Percentiles rank a stretch among this genome's conserved stretches.
phyloP scores from a whole-genome alignment of 768 basidiomycete genomes.

The Termitomyces bulborhizus region DNA sequence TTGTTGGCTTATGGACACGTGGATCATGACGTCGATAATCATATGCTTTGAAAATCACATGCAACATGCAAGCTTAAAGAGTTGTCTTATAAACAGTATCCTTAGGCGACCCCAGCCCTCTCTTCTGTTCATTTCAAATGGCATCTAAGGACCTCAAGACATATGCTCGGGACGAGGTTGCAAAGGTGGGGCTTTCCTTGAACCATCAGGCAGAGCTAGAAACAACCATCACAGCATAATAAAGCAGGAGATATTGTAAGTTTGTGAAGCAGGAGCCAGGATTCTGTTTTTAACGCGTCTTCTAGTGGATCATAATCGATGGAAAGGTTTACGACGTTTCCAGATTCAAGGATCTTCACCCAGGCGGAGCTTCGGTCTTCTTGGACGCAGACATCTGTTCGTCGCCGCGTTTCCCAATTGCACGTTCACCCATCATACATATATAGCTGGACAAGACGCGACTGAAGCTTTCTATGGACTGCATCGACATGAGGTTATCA shows the following conservation, averaged over 20 bases:
- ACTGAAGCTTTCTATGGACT: slow-evolving; percentile 90
- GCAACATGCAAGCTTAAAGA: background rate
- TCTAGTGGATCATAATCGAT: slow-evolving; percentile 78
- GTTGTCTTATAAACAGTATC: no score
- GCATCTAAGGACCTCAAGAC: slow-evolving; percentile 28
- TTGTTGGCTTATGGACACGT: no score
- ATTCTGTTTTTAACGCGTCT: background rate
- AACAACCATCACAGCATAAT: slow-evolving; percentile 51
- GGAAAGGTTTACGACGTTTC: slow-evolving; percentile 81
- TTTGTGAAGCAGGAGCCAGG: background rate
- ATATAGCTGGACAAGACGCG: slow-evolving; percentile 79
- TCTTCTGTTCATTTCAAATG: slow-evolving; percentile 15
- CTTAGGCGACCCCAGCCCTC: no score
- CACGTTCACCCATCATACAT: background rate
- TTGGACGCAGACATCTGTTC: slow-evolving; percentile 69
- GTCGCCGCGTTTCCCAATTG: slow-evolving; percentile 16
- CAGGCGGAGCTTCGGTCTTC: slow-evolving; percentile 78
- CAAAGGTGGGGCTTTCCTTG: slow-evolving; percentile 25
- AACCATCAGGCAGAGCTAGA: background rate
- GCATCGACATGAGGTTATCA: slow-evolving; percentile 84
- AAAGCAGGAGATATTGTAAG: slow-evolving; percentile 60
- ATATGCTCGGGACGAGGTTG: slow-evolving; percentile 36
- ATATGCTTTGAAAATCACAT: slow-evolving; percentile 8
- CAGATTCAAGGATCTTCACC: slow-evolving; percentile 79
- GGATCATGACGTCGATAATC: background rate